Evolutionary conservation across 148 eudicot genomes (phyloP), one percentile per base, ranked within the genome.

Genomic region (Dianthus caryophyllus): DNA sequence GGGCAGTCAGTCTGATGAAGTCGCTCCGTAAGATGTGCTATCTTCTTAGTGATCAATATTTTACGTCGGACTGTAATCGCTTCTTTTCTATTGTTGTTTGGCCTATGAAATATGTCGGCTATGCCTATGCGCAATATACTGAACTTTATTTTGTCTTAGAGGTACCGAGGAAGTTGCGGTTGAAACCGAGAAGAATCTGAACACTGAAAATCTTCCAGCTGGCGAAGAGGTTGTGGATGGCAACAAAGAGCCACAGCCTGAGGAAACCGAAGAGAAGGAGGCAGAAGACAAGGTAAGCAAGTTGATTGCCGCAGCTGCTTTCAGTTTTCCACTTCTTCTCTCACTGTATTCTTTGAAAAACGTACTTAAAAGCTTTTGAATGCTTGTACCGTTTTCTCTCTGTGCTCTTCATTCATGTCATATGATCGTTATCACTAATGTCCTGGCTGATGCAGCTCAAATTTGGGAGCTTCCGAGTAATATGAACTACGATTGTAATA

Each of bases 181-280:
- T 59, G 95, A 83, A 73, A 81, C 70, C 69, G 96, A 84, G 78
- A 82, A 85, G 64, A 75, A 36, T 30, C 21, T 69, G 67, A 77
- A 39, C 73, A 72, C 67, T 60, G 95, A 87, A 77, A 87, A 83
- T 79, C 81, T 77, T 29, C 63, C 85, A 9, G 85, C 77, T 61
- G 84, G 78, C 74, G 88, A 86, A 39, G 82, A 81, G 63, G 81
- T 77, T 50, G 66, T 65, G 29, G 97, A 86, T 54, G 84, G 64
- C 36, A 79, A 80, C 76, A 83, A 87, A 79, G 96, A 89, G 73
- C 77, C 52, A 41, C 69, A 80, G 53, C 76, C 80, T 55, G 79
- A 69, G 60, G 98, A 87, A 67, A 56, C 82, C 56, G 95, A 87
- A 84, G 96, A 84, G 68, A 88, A 89, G 76, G 95, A 93, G 76